Evolutionary conservation across 2,329 filamentous ascomycete genomes (phyloP), one percentile per base, ranked within the genome.

Genomic region (Claviceps capensis): DNA sequence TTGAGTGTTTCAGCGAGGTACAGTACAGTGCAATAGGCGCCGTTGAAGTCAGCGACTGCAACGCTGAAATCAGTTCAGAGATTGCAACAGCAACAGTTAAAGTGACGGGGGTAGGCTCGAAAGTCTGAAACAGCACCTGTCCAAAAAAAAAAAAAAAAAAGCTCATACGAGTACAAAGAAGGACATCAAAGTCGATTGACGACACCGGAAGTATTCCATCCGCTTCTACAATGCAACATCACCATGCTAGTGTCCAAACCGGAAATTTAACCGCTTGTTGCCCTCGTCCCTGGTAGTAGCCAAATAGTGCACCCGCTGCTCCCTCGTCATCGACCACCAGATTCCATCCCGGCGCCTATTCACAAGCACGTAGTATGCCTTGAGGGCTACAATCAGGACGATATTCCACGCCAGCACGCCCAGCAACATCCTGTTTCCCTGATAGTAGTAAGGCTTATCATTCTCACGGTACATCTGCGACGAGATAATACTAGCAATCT

Each of bases 341-440:
- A 66, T 66, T 17, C 53, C 55, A 17, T 72, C 72, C 26, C 71
- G 66, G 17, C 56, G 60, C 55, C 63, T 67, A 54, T 81, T 81
- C 5, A 73, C 65, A 50, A 57, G 62, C 1, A 74, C 60, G 56
- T 82, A 82, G 58, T 77, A 81, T 1, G 67, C 43, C 61, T 79
- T 79, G 17, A 72, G 68, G 0, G 67, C 65, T 1, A 74, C 54
- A 46, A 78, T 77, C 4, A 77, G 52, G 1, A 68, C 58, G 23
- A 79, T 69, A 50, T 78, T 78, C 53, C 69, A 71, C 1, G 66
- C 65, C 2, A 69, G 67, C 17, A 80, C 68, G 0, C 57, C 74
- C 22, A 80, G 68, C 4, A 81, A 55, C 0, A 73, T 67, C 46
- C 69, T 73, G 53, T 80, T 79, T 1, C 77, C 76, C 0, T 67